Evolutionary conservation across 441 rosid genomes (phyloP).

Genomic region (Syzygium malaccense): DNA sequence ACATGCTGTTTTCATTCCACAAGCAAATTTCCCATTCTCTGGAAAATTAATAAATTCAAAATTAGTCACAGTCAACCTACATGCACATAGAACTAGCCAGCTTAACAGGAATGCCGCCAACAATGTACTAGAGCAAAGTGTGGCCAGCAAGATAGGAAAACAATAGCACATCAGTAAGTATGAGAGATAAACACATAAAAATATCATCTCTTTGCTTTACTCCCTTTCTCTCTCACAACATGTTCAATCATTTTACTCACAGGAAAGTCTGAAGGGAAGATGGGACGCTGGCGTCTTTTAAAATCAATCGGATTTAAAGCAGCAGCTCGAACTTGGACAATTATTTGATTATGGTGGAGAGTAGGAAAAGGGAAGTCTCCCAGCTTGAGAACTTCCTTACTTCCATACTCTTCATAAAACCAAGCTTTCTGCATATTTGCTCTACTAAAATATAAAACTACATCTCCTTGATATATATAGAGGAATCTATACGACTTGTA

Average conservation of each 20-base stretch:
- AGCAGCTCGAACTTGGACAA: slow-evolving; percentile 36
- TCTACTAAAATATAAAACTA: neutral
- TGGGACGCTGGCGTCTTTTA: slow-evolving; percentile 26
- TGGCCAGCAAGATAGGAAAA: neutral
- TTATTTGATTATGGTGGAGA: slow-evolving; percentile 24
- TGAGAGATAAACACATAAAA: neutral
- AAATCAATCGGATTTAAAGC: slow-evolving; percentile 41
- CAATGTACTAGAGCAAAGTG: neutral
- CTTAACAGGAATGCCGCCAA: neutral
- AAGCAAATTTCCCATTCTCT: neutral
- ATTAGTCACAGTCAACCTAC: neutral
- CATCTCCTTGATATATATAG: neutral
- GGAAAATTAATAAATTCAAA: neutral
- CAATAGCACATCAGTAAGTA: neutral
- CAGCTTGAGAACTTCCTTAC: slow-evolving; percentile 35
- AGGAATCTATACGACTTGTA: neutral
- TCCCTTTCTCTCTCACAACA: neutral
- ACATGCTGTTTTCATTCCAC: neutral
- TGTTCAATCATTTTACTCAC: slow-evolving; percentile 8
- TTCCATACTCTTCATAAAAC: slow-evolving; percentile 35
- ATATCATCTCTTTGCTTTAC: neutral
- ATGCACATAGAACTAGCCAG: neutral
- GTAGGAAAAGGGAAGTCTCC: slow-evolving; percentile 28
- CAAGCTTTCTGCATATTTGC: slow-evolving; percentile 32
- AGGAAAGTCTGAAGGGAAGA: slow-evolving; percentile 31